Base-by-base conservation (phyloP, 2,329 filamentous ascomycete species). In the Colletotrichum graminicola region DNA sequence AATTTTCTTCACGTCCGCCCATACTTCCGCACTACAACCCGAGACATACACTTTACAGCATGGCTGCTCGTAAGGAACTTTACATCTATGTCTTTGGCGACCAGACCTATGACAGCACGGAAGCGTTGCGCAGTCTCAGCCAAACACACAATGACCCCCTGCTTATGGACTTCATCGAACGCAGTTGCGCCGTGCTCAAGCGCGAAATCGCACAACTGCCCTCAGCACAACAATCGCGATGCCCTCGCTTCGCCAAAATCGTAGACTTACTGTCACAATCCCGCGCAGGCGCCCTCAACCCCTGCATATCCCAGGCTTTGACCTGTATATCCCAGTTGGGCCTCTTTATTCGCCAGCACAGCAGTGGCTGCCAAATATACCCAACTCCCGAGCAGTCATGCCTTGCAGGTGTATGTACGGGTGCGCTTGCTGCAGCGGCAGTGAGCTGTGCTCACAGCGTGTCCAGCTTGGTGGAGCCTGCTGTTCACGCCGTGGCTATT, bases 291-390 rank as follows among this genome's bases (percentile, higher is more conserved):
- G 39, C 55, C 23, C 55, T 62, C 21, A 66, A 62, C 3, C 64
- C 64, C 5, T 66, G 64, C 23, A 18, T 66, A 6, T 45, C 47
- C 1, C 64, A 66, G 47, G 64, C 45, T 2, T 45, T 66, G 45
- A 62, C 56, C n/a, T 66, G 64, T 10, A 62, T 62, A 23, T 21
- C 64, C 16, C 64, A 66, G n/a, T 36, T 66, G n/a, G 64, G 64
- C 26, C 64, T 66, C 55, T 66, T 66, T 32, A 62, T 66, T n/a
- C 64, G 64, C 14, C 64, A 62, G 2, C 64, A 66, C 1, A 61
- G 64, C 56, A 66, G 64, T 21, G 64, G 64, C 12, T 43, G 56
- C 26, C 56, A 66, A 34, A 34, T 61, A 5, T 66, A 66, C 16
- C 64, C 64, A 21, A 29, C 34, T 1, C 21, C 56, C 1, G 56